phyloP scores from a whole-genome alignment of 1,284 basidiomycete species.

The Moesziomyces antarcticus region DNA sequence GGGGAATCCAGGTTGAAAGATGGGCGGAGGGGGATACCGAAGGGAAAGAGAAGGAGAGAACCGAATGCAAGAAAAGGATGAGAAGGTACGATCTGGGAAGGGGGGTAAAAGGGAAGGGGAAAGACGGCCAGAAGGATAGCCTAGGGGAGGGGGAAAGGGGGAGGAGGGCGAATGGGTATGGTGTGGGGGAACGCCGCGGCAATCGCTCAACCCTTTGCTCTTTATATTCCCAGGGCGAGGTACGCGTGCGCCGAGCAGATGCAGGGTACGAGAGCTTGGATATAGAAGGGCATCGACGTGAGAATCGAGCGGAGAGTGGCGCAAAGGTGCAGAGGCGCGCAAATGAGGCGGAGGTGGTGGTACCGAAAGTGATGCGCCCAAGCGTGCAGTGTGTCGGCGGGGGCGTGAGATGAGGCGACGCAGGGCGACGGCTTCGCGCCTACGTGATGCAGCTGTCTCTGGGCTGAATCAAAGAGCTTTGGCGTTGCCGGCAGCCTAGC shows the following conservation, averaged over 20 bases:
- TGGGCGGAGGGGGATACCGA: no score
- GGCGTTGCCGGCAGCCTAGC: background rate
- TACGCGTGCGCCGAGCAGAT: background rate
- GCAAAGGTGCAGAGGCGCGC: background rate
- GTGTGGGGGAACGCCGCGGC: constrained; percentile 1
- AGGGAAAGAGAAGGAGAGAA: background rate
- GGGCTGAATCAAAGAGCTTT: background rate
- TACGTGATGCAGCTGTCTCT: background rate
- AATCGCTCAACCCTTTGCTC: background rate
- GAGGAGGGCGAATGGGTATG: background rate
- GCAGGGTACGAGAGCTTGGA: background rate
- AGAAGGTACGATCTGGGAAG: background rate
- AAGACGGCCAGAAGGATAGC: background rate
- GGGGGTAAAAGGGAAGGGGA: background rate
- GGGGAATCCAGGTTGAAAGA: background rate
- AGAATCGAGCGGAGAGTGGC: background rate
- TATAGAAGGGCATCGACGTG: background rate
- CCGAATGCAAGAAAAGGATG: background rate
- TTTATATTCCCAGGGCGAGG: constrained; percentile 4
- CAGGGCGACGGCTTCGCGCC: background rate
- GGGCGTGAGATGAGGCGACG: background rate
- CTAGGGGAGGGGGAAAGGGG: background rate
- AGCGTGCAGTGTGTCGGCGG: background rate
- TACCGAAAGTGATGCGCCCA: background rate
- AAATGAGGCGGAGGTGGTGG: background rate